Conservation (phyloP, 768 basidiomycete genomes). For the Boletellus emodensis region DNA sequence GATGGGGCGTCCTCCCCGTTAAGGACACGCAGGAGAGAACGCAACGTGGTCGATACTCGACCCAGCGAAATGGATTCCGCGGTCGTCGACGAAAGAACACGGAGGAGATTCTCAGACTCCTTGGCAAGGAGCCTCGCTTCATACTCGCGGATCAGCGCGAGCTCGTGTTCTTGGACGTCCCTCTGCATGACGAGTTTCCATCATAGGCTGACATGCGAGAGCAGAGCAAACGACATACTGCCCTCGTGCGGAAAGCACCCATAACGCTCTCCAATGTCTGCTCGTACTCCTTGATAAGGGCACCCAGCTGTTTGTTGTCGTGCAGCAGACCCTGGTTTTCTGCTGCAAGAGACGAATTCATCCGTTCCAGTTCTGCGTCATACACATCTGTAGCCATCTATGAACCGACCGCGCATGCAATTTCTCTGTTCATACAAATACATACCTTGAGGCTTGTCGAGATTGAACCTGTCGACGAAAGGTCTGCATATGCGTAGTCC, state of each 20-base stretch:
- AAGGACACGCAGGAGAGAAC: slow-evolving; percentile 63
- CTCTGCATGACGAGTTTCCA: slow-evolving; percentile 46
- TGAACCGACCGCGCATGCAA: background rate
- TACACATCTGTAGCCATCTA: slow-evolving; percentile 65
- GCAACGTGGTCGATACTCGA: slow-evolving; percentile 65
- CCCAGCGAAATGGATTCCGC: slow-evolving; percentile 64
- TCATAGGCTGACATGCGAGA: background rate
- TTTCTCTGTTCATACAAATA: slow-evolving; percentile 23
- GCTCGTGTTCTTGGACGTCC: slow-evolving; percentile 89
- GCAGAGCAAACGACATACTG: slow-evolving; percentile 53
- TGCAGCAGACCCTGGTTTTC: slow-evolving; percentile 86
- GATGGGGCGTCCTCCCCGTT: slow-evolving; percentile 55
- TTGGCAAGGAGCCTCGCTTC: slow-evolving; percentile 76
- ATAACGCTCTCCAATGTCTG: slow-evolving; percentile 94
- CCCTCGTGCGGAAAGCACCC: slow-evolving; percentile 84
- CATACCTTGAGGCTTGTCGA: slow-evolving; percentile 85
- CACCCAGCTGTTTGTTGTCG: slow-evolving; percentile 93
- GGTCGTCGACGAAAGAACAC: slow-evolving; percentile 58
- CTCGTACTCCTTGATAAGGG: slow-evolving; percentile 93
- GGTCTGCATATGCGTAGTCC: background rate
- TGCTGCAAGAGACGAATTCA: slow-evolving; percentile 71
- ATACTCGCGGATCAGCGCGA: slow-evolving; percentile 86
- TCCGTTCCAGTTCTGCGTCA: slow-evolving; percentile 82
- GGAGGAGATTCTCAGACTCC: slow-evolving; percentile 62
- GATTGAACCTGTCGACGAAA: slow-evolving; percentile 58